Evolutionary conservation across 2,329 filamentous ascomycete species (phyloP).

Genomic region (Pestalotiopsis sp.): DNA sequence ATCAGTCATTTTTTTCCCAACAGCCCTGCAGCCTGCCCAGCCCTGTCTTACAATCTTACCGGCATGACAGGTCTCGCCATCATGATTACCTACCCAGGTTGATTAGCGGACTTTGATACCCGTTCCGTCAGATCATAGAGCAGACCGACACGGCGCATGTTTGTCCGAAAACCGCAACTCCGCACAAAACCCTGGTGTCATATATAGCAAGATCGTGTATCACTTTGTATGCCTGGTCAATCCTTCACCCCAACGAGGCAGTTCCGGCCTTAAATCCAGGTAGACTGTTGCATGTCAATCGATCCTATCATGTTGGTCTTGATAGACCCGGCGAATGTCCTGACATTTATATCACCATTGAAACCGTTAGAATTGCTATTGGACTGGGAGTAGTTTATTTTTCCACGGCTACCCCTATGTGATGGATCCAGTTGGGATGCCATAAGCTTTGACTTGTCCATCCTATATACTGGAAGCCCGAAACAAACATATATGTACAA

Average conservation of each 20-base stretch:
- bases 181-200: neutral
- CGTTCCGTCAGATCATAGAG: no score
- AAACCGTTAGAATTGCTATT: neutral
- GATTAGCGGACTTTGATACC: no score
- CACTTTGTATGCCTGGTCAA: neutral
- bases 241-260: neutral
- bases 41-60: no score
- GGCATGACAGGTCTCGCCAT: no score
- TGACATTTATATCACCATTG: neutral
- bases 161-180: neutral
- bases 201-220: neutral
- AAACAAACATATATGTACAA: neutral
- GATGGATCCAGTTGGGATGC: neutral
- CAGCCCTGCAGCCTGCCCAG: no score
- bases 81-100: no score
- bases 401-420: neutral
- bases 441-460: neutral
- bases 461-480: neutral
- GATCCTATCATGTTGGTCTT: neutral
- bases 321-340: neutral
- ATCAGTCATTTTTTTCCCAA: no score
- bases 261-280: neutral
- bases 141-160: neutral
- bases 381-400: neutral
- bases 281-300: neutral